These are phyloP conservation scores for Tetrapisispora fleetii DNA, from an alignment of 805 yeast species.

Conservation along the genomic window DNA sequence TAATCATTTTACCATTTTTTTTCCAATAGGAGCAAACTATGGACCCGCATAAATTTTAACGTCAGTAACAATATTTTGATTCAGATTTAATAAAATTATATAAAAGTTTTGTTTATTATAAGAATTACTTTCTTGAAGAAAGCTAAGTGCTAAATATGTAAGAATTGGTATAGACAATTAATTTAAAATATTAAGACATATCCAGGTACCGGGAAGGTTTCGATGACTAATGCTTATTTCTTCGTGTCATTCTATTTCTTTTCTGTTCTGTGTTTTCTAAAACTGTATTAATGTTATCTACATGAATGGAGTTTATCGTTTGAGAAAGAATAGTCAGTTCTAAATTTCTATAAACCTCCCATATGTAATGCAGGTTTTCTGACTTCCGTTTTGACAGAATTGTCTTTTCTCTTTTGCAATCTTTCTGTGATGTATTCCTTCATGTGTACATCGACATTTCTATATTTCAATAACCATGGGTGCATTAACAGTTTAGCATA, in stretches of 20 bases:
- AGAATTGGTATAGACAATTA: background rate
- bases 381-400: conserved; percentile 21
- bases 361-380: conserved; percentile 29
- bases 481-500: conserved; percentile 67
- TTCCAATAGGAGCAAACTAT: background rate
- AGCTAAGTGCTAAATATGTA: background rate
- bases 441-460: conserved; percentile 33
- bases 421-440: conserved; percentile 31
- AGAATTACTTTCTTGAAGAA: background rate
- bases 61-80: no score
- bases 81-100: no score
- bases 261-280: no score
- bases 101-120: no score
- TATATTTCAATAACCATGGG: conserved; percentile 66
- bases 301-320: background rate
- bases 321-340: no score
- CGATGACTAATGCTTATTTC: background rate
- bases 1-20: background rate
- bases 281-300: background rate
- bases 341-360: conserved; percentile 23
- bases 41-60: no score
- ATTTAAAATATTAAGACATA: no score
- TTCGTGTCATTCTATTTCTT: no score
- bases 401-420: conserved; percentile 21
- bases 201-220: background rate